Conservation (phyloP, 2,329 filamentous ascomycete genomes). For the Atkinsonella texensis region DNA sequence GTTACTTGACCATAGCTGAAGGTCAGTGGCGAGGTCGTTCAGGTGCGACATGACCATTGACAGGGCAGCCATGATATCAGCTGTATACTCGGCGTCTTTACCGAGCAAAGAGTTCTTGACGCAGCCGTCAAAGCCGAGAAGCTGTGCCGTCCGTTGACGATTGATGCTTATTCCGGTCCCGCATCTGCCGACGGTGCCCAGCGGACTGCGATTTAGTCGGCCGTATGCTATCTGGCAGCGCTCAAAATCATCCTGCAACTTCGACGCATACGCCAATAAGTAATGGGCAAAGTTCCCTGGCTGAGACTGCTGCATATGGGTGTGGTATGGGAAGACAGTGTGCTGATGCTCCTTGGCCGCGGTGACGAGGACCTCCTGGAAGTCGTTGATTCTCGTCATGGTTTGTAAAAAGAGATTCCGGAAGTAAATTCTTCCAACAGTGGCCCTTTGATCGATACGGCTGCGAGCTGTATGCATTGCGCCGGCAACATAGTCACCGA, state of each 20-base stretch:
- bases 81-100: not conserved
- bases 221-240: not conserved
- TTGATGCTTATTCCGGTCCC: slow-evolving; percentile 1
- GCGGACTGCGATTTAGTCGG: not conserved
- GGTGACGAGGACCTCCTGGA: slow-evolving; percentile 3
- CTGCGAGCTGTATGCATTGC: slow-evolving; percentile 8
- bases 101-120: not conserved
- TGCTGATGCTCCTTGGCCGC: slow-evolving; percentile 1
- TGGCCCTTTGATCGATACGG: slow-evolving; percentile 9
- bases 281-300: slow-evolving; percentile 8
- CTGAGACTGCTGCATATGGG: slow-evolving; percentile 10
- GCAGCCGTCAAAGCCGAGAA: not conserved
- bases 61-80: not conserved
- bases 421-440: slow-evolving; percentile 7
- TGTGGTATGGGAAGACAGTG: slow-evolving; percentile 6
- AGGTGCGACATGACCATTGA: not conserved
- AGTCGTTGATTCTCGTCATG: slow-evolving; percentile 1
- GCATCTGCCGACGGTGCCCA: not conserved
- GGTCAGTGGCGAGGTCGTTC: not conserved
- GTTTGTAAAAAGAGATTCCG: slow-evolving; percentile 4
- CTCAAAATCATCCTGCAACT: not conserved
- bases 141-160: not conserved
- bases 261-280: not conserved
- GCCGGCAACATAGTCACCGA: slow-evolving; percentile 8
- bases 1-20: not conserved